Evolutionary conservation across 176 grass and related monocot species (phyloP).

Genomic region (Juncus inflexus): DNA sequence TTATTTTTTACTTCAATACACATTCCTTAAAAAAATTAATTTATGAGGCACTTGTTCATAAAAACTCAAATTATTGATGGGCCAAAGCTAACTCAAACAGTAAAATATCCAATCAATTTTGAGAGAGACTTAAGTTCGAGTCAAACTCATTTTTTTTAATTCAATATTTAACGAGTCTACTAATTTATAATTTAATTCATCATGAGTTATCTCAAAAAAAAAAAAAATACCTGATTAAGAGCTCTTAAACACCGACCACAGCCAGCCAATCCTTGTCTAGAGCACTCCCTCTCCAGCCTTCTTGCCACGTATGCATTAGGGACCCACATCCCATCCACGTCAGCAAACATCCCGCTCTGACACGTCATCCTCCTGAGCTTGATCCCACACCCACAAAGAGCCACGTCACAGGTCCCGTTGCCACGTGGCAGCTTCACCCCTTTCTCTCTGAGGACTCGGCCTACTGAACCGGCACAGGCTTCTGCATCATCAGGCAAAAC

Average conservation of each 20-base stretch:
- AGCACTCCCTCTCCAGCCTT: slow-evolving; percentile 51
- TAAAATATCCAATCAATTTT: too few relatives aligned
- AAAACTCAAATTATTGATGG: too few relatives aligned
- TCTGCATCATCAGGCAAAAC: slow-evolving; percentile 62
- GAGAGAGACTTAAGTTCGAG: too few relatives aligned
- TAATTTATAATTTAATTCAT: too few relatives aligned
- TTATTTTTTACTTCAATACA: too few relatives aligned
- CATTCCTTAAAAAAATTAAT: too few relatives aligned
- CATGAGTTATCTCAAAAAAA: too few relatives aligned
- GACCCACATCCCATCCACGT: slow-evolving; percentile 33
- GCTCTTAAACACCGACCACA: slow-evolving; percentile 74
- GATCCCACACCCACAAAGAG: slow-evolving; percentile 78
- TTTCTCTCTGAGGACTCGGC: slow-evolving; percentile 47
- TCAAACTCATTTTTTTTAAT: too few relatives aligned
- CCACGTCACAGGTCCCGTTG: slow-evolving; percentile 72
- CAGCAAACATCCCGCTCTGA: slow-evolving; percentile 20
- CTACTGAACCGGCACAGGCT: slow-evolving; percentile 48
- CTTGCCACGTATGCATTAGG: slow-evolving; percentile 25
- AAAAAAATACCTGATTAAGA: slow-evolving; percentile 54
- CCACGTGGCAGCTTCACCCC: slow-evolving; percentile 43
- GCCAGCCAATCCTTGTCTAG: slow-evolving; percentile 36
- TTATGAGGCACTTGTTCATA: too few relatives aligned
- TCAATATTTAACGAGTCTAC: too few relatives aligned
- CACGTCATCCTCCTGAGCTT: slow-evolving; percentile 58
- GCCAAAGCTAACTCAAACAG: too few relatives aligned